A percentile compares a stretch with the other conserved stretches of the same genome.
Conservation (phyloP, 2,329 filamentous ascomycete genomes). For the Xenoacremonium recifei region DNA sequence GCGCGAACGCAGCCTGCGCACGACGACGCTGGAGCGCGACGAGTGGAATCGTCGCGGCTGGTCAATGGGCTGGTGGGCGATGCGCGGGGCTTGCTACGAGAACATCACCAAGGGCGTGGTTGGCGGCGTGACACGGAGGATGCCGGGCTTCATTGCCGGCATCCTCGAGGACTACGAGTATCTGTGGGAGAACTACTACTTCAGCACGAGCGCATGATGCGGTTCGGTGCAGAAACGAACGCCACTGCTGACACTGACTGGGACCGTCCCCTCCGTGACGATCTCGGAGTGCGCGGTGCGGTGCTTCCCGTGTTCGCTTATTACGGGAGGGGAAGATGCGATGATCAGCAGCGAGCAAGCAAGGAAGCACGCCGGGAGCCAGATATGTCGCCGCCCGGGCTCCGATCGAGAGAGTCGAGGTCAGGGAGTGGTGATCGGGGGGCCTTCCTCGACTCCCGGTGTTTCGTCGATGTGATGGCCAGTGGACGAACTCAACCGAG, state of each 20-base stretch:
- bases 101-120: slow-evolving; percentile 79
- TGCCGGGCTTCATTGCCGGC: slow-evolving; percentile 78
- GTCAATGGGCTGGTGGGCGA: slow-evolving; percentile 91
- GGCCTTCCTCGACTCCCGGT: too few relatives aligned
- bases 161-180: slow-evolving; percentile 96
- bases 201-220: slow-evolving; percentile 55
- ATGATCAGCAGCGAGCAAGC: too few relatives aligned
- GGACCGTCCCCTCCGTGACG: not conserved
- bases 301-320: not conserved
- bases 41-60: slow-evolving; percentile 86
- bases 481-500: too few relatives aligned
- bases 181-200: slow-evolving; percentile 98
- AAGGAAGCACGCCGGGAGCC: too few relatives aligned
- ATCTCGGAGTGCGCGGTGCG: not conserved
- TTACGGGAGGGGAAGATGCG: slow-evolving; percentile 2
- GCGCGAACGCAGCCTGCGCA: slow-evolving; percentile 69
- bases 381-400: too few relatives aligned
- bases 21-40: slow-evolving; percentile 84
- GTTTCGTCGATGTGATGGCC: too few relatives aligned
- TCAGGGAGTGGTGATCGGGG: not conserved
- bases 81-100: slow-evolving; percentile 97
- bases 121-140: slow-evolving; percentile 67
- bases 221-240: not conserved
- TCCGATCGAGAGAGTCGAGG: too few relatives aligned
- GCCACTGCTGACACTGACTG: not conserved